These are phyloP conservation scores for Fusarium pseudonygamai DNA, from an alignment of 2,329 filamentous ascomycete genomes.

Conservation along the genomic window DNA sequence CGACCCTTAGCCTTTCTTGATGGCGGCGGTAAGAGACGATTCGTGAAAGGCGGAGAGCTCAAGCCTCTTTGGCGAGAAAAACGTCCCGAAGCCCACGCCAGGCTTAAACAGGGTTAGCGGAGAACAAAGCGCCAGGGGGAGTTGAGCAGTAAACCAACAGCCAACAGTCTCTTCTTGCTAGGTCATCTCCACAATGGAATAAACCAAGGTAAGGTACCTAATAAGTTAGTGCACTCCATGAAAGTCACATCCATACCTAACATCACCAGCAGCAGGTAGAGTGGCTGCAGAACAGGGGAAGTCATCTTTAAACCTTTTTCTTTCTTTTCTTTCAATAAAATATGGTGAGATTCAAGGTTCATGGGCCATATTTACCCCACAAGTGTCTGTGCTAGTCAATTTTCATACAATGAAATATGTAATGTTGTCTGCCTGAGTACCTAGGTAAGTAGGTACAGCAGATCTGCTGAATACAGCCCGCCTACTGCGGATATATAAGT, in stretches of 20 bases:
- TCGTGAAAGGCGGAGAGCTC: constrained; percentile 51
- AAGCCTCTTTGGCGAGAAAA: constrained; percentile 37
- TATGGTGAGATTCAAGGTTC: background rate
- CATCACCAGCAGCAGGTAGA: constrained; percentile 23
- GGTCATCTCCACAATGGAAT: constrained; percentile 31
- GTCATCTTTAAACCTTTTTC: background rate
- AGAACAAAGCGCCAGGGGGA: constrained; percentile 12
- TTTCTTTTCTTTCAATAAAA: background rate
- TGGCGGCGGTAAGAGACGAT: constrained; percentile 51
- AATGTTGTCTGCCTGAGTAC: background rate
- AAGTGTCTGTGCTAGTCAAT: background rate
- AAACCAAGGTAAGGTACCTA: background rate
- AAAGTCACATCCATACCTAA: background rate
- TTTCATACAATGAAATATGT: background rate
- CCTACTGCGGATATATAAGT: background rate
- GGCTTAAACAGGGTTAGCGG: constrained; percentile 19
- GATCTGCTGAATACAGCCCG: background rate
- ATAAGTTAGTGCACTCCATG: background rate
- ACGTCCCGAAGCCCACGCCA: constrained; percentile 36
- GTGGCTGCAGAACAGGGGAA: constrained; percentile 40
- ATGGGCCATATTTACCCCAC: background rate
- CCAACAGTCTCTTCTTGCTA: constrained; percentile 14
- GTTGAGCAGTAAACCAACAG: constrained; percentile 31
- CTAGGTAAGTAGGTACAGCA: background rate
- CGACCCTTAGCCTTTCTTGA: constrained; percentile 33